Evolutionary conservation across 345 rosid genomes (phyloP), one percentile per base, ranked within the genome.

Genomic region (Citropsis articulata): DNA sequence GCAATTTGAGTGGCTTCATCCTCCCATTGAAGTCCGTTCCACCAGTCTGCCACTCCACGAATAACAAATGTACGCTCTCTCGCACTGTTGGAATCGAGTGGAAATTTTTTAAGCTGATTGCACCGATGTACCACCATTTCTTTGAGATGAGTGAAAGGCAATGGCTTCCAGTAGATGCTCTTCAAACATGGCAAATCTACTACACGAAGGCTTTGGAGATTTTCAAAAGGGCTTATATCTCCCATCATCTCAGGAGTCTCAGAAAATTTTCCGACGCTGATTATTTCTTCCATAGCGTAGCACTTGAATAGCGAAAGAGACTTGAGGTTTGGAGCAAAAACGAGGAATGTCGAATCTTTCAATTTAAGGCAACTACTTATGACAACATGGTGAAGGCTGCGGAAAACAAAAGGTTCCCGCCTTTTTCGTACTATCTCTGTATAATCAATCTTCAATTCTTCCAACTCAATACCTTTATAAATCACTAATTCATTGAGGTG

Each of bases 151-250:
- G 67, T 33, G 9, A 77, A 73, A 6, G 78, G 59, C 66, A 73
- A 59, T 10, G 75, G 31, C 6, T 10, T 5, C 6, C 33, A 19
- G 38, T 61, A 35, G 21, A 81, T 77, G 75, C 75, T 73, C 40
- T 48, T 77, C 66, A 81, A 8, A 8, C 48, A 2, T 36, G 27
- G 79, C 18, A 81, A 57, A 35, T n/a, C n/a, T n/a, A n/a, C n/a
- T n/a, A n/a, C 21, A 50, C 24, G 50, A 28, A 78, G 76, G 27
- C 6, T 31, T 33, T 78, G 50, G 1, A 78, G 76, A 55, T 69
- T 38, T 22, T 4, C 61, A 13, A 82, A 70, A n/a, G 65, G n/a
- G 7, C 40, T 63, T 9, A 25, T 42, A 2, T 42, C 4, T 42
- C 16, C 50, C 50, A 42, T 42, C 16, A 42, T 10, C 50, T 42